Evolutionary conservation across 148 eudicot genomes (phyloP).

Genomic region (Vaccinium darrowii): DNA sequence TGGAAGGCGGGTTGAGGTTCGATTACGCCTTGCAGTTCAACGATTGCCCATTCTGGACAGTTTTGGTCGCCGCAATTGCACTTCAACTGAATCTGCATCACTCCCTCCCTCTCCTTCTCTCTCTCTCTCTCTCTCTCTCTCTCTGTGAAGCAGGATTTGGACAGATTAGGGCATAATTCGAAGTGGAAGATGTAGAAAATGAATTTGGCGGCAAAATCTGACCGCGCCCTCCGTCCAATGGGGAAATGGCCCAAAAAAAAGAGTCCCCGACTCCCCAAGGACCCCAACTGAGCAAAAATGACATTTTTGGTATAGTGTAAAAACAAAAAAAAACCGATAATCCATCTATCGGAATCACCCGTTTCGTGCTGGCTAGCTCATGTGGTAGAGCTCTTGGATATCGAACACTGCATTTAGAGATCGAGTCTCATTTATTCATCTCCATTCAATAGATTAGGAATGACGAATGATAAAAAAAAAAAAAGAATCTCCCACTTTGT

Average conservation of each 20-base stretch:
- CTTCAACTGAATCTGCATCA: constrained; percentile 60
- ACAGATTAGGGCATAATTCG: neutral
- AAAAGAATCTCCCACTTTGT: no score
- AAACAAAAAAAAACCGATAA: no score
- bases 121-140: neutral
- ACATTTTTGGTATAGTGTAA: no score
- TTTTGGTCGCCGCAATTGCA: constrained; percentile 74
- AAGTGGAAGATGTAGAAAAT: neutral
- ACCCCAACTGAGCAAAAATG: no score
- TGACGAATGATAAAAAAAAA: no score
- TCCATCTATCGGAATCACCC: no score
- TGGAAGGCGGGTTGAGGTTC: constrained; percentile 63
- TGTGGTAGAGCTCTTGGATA: no score
- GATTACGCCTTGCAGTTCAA: constrained; percentile 82
- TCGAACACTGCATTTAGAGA: no score
- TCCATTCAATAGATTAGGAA: no score
- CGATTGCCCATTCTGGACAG: constrained; percentile 89
- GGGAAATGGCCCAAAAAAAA: neutral
- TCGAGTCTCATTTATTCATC: no score
- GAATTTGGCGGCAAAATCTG: constrained; percentile 12
- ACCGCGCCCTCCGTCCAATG: neutral
- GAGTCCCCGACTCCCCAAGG: no score
- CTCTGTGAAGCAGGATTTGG: neutral
- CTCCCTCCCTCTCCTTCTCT: neutral
- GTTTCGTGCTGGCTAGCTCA: no score